Evolutionary conservation across 768 basidiomycete genomes (phyloP).

Genomic region (Naganishia randhawae): DNA sequence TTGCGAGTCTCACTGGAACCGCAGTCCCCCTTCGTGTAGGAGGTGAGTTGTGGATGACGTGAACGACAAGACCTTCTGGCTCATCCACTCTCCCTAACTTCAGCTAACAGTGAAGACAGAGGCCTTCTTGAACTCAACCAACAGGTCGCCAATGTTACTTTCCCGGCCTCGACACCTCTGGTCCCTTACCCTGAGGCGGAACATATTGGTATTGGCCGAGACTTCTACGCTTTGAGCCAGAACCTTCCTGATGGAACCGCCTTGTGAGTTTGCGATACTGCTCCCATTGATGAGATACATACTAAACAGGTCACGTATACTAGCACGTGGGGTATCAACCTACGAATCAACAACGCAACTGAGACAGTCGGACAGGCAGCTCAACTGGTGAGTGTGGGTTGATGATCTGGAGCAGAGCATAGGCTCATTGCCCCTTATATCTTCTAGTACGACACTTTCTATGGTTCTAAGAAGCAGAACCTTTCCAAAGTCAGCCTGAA

Average conservation of each 20-base stretch:
- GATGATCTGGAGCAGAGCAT: too few relatives aligned
- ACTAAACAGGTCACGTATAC: background rate
- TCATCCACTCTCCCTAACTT: background rate
- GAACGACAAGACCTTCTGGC: too few relatives aligned
- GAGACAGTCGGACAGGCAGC: conserved; percentile 31
- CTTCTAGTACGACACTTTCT: conserved; percentile 20
- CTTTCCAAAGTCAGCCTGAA: conserved; percentile 14
- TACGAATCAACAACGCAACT: conserved; percentile 17
- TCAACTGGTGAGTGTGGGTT: conserved; percentile 16
- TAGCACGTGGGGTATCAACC: conserved; percentile 27
- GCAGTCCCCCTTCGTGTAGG: conserved; percentile 31
- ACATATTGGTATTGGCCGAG: conserved; percentile 30
- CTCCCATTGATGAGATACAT: too few relatives aligned
- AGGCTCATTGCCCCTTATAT: background rate
- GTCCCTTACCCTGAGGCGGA: conserved; percentile 32
- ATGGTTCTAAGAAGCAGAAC: conserved; percentile 9
- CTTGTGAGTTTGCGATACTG: conserved; percentile 24
- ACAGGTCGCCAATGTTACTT: conserved; percentile 29
- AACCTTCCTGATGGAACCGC: conserved; percentile 32
- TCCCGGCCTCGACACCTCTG: conserved; percentile 22
- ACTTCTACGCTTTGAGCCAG: conserved; percentile 30
- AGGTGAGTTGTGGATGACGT: conserved; percentile 17
- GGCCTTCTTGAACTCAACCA: conserved; percentile 24
- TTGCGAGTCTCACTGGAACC: conserved; percentile 29
- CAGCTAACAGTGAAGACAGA: conserved; percentile 31